These are phyloP conservation scores for Jatropha multifida DNA, from an alignment of 441 rosid genomes.

Conservation along the genomic window DNA sequence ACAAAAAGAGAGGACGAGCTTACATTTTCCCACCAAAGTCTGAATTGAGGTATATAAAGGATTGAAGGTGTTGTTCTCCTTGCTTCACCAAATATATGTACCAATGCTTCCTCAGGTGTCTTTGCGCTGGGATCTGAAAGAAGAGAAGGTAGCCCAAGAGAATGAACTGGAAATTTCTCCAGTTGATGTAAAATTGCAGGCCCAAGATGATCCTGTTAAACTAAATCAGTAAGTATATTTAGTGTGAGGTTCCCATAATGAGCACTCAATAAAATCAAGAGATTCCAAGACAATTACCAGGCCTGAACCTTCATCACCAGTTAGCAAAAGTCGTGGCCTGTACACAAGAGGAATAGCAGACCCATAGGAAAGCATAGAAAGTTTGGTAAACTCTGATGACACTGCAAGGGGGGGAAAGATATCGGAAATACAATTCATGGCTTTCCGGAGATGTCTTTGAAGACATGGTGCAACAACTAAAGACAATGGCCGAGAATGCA, in stretches of 20 bases:
- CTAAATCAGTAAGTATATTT: conserved; percentile 75
- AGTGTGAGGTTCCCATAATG: conserved; percentile 35
- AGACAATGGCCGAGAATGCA: conserved; percentile 96
- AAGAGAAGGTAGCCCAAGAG: conserved; percentile 97
- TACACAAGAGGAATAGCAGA: conserved; percentile 93
- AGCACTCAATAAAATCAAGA: conserved; percentile 24
- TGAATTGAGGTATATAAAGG: conserved; percentile 86
- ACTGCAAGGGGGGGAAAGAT: conserved; percentile 72
- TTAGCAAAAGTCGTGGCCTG: conserved; percentile 91
- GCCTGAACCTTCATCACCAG: conserved; percentile 89
- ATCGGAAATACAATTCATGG: conserved; percentile 69
- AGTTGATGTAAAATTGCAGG: conserved; percentile 96
- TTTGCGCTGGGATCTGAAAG: conserved; percentile 99
- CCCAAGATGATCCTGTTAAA: conserved; percentile 98
- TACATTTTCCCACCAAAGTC: conserved; percentile 99
- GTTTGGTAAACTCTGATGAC: conserved; percentile 76
- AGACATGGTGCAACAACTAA: conserved; percentile 91
- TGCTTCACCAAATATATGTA: conserved; percentile 98
- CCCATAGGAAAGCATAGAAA: conserved; percentile 95
- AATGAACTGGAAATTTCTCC: conserved; percentile 97
- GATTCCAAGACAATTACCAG: conserved; percentile 69
- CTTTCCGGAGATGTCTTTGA: conserved; percentile 74
- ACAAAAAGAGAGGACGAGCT: conserved; percentile 31
- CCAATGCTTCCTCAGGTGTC: conserved; percentile 99
- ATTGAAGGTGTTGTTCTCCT: conserved; percentile 96